Evolutionary conservation across 2,329 filamentous ascomycete species (phyloP), one percentile per base, ranked within the genome.

Genomic region (Aspergillus tamarii): DNA sequence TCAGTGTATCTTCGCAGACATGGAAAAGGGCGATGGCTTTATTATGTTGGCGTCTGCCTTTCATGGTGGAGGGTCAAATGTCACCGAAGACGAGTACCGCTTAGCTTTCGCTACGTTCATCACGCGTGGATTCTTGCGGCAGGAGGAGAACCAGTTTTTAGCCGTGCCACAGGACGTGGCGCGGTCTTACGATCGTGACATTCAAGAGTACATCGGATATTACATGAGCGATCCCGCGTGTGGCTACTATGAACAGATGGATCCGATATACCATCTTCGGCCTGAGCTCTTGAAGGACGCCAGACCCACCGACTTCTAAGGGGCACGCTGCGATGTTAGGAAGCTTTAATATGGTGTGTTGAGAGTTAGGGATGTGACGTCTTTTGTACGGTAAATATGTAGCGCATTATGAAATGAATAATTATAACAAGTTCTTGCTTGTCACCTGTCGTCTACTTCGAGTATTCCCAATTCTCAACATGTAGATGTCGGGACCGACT

Each of bases 131-230:
- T 77, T 67, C 56, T 59, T 80, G 32, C 68, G 77, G 2, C 75
- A 78, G 60, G 77, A 80, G 63, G 78, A 81, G 67, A 81, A 80
- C 52, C 76, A 79, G 62, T 79, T 74, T 59, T 67, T 80, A n/a
- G 61, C 67, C 3, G 58, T 66, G 4, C 64, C 65, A 5, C 26
- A 12, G 30, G 64, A 66, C 5, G 46, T 64, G 1, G 62, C 65
- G 3, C 60, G 60, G 58, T 45, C 26, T n/a, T 65, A 67, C 30
- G 62, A 65, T 8, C 36, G 59, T 9, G 61, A 57, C 7, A 62
- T 68, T 19, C 69, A 69, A 53, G 55, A 63, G 57, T 61, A 69
- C 43, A 65, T 68, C 16, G 66, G 69, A 9, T 72, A 70, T 55
- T 60, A 45, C 9, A 58, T 70, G 26, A 70, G 66, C 46, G 65